Percentiles rank a stretch among this genome's conserved stretches.
phyloP scores from a whole-genome alignment of 371 early-diverging fungal genomes.

The Blastocladiella emersonii region DNA sequence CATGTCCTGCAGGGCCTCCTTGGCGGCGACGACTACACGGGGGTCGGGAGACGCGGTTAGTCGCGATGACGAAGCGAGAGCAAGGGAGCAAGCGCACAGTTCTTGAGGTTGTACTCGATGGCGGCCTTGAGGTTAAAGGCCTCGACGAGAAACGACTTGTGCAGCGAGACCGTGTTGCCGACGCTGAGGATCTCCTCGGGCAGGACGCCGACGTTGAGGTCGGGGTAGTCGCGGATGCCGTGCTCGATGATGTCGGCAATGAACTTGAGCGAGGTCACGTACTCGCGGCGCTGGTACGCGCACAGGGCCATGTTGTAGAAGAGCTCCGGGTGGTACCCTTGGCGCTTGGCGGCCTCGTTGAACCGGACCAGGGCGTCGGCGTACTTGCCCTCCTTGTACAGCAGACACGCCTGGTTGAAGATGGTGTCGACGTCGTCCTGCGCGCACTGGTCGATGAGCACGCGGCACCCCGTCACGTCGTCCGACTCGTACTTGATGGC shows the following conservation, averaged over 20 bases:
- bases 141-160: constrained; percentile 35
- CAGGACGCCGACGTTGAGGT: constrained; percentile 35
- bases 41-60: not conserved
- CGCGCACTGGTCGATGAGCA: constrained; percentile 23
- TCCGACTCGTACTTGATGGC: constrained; percentile 33
- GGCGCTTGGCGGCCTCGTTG: constrained; percentile 24
- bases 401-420: constrained; percentile 30
- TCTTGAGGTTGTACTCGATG: constrained; percentile 35
- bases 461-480: constrained; percentile 27
- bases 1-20: constrained; percentile 38
- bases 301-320: constrained; percentile 33
- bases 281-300: constrained; percentile 29
- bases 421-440: constrained; percentile 29
- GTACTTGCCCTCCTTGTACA: constrained; percentile 35
- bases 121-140: constrained; percentile 44
- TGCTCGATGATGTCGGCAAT: constrained; percentile 37
- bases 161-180: constrained; percentile 33
- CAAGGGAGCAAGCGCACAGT: constrained; percentile 21
- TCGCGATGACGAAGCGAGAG: no score
- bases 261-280: constrained; percentile 29
- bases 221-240: constrained; percentile 37
- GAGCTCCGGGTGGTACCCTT: constrained; percentile 31
- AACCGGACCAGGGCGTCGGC: constrained; percentile 27
- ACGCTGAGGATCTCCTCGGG: constrained; percentile 35
- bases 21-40: constrained; percentile 27